These are phyloP conservation scores for Hippophae gyantsensis DNA, from an alignment of 306 rosid species.

Conservation along the genomic window DNA sequence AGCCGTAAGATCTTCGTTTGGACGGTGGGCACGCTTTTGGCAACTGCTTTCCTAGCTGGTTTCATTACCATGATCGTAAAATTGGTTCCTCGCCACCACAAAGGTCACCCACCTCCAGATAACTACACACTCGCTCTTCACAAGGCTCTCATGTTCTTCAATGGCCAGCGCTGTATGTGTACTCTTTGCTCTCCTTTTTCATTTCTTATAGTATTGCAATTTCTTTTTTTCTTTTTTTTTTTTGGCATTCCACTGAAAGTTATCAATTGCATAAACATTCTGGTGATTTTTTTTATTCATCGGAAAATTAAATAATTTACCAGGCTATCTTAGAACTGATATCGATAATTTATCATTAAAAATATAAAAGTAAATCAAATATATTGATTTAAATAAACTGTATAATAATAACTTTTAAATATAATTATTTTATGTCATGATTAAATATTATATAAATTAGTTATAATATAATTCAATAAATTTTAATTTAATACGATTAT, in stretches of 20 bases:
- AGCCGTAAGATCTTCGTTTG: slow-evolving; percentile 90
- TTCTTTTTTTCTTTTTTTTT: background rate
- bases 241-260: too few relatives aligned
- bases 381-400: too few relatives aligned
- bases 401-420: too few relatives aligned
- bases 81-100: slow-evolving; percentile 74
- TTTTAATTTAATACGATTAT: too few relatives aligned
- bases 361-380: too few relatives aligned
- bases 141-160: slow-evolving; percentile 96
- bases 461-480: too few relatives aligned
- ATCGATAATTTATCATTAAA: background rate
- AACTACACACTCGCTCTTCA: slow-evolving; percentile 90
- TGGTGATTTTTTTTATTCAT: too few relatives aligned
- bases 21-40: slow-evolving; percentile 61
- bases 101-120: slow-evolving; percentile 60
- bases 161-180: slow-evolving; percentile 64
- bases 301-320: background rate
- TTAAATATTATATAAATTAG: too few relatives aligned
- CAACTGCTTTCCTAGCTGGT: slow-evolving; percentile 61
- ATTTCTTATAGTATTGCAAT: too few relatives aligned
- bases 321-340: background rate
- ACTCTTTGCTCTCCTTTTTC: background rate
- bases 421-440: too few relatives aligned
- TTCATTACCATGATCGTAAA: slow-evolving; percentile 67
- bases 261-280: too few relatives aligned